Evolutionary conservation across 148 eudicot genomes (phyloP).

Genomic region (Silene uniflora): DNA sequence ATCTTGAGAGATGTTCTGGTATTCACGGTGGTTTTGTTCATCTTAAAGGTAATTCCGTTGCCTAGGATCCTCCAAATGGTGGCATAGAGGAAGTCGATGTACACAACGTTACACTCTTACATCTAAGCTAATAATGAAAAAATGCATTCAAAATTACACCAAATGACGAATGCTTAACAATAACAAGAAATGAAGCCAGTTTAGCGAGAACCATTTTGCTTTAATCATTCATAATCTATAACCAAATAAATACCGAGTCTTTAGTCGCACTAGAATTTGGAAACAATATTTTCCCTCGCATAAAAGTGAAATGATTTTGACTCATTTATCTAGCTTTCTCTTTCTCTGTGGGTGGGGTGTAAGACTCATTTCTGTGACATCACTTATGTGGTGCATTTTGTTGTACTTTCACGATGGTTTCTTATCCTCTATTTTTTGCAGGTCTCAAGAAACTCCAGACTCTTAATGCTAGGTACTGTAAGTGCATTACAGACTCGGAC

Average conservation of each 20-base stretch:
- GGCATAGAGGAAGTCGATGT: neutral
- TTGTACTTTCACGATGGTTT: neutral
- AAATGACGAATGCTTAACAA: neutral
- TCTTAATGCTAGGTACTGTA: conserved; percentile 36
- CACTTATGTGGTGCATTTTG: neutral
- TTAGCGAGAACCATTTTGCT: neutral
- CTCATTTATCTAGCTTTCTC: too few relatives aligned
- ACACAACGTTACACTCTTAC: neutral
- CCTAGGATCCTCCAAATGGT: neutral
- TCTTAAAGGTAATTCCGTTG: conserved; percentile 50
- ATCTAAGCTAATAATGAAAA: neutral
- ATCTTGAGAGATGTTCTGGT: conserved; percentile 71
- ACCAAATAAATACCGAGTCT: neutral
- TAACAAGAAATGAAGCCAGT: neutral
- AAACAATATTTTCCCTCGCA: neutral
- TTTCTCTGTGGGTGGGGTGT: too few relatives aligned
- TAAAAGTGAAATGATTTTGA: neutral
- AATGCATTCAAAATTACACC: neutral
- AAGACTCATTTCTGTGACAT: neutral
- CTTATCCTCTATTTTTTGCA: conserved; percentile 3
- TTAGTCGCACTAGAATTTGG: neutral
- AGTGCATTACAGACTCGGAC: conserved; percentile 34
- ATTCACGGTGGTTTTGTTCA: conserved; percentile 79
- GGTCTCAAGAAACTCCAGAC: conserved; percentile 39
- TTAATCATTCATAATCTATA: neutral